Evolutionary conservation across 2,329 filamentous ascomycete species (phyloP).

Genomic region (Thielaviopsis populi): DNA sequence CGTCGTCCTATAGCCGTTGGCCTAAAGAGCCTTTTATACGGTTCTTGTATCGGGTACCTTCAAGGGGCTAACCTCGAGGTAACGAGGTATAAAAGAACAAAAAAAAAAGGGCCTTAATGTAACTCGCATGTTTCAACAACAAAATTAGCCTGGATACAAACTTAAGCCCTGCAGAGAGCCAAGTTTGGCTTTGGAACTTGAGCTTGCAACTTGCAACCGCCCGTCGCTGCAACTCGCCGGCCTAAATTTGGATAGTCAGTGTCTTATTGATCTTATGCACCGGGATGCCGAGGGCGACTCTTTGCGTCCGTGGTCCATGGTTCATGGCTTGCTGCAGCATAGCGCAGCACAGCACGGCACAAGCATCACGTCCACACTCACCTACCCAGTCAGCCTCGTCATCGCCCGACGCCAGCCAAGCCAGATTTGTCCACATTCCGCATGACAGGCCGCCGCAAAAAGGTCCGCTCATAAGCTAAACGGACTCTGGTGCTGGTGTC

Average conservation of each 20-base stretch:
- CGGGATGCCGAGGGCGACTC: background rate
- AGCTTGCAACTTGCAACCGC: background rate
- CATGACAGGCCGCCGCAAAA: background rate
- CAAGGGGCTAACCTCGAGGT: background rate
- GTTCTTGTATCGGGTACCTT: background rate
- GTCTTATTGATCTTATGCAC: background rate
- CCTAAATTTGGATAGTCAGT: background rate
- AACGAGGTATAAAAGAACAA: background rate
- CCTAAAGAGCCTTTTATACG: background rate
- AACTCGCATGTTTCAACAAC: background rate
- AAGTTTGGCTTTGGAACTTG: too few relatives aligned
- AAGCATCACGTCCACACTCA: too few relatives aligned
- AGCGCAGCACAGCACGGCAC: too few relatives aligned
- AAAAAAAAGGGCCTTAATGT: background rate
- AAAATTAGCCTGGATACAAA: background rate
- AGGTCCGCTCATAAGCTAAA: background rate
- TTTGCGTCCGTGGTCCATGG: too few relatives aligned
- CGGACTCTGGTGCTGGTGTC: background rate
- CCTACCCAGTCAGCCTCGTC: background rate
- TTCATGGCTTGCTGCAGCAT: too few relatives aligned
- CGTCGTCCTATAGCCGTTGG: too few relatives aligned
- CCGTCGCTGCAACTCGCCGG: background rate
- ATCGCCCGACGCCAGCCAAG: background rate
- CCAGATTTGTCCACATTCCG: background rate
- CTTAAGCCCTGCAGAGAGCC: background rate